Evolutionary conservation across 148 eudicot genomes (phyloP), one percentile per base, ranked within the genome.

Genomic region (Persicaria tinctoria): DNA sequence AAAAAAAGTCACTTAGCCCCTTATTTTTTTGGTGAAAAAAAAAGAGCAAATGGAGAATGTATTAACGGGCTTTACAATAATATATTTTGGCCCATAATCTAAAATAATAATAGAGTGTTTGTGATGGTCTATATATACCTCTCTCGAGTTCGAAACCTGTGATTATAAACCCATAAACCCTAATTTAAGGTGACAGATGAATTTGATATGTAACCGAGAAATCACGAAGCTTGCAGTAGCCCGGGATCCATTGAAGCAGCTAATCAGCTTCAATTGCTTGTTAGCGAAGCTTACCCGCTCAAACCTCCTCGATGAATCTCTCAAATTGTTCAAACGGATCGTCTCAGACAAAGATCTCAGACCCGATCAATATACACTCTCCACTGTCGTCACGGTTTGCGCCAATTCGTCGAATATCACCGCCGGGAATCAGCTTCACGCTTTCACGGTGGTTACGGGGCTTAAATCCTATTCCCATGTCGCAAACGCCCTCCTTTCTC

Each of bases 311-410:
- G 12, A 70, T 4, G 85, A 93, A 8, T 48, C 89, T 76, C 78
- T 91, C 73, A 70, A 78, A 2, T 79, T 93, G 12, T 89, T 93
- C 86, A 77, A 69, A 46, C 84, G 80, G 63, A 82, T 93, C 46
- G 90, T 86, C 77, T 88, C 94, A 5, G 83, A 86, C 72, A 77
- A 69, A 75, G 46, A 6, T 51, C 74, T 86, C 59, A 85, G 56
- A 74, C 98, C 97, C 11, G 98, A 93, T 70, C 86, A 91, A 18
- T 91, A 88, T 73, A 79, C 97, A 49, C 85, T 93, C 77, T 93
- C 96, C 54, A 68, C 96, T n/a, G 82, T 89, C 70, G 83, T 93
- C 38, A 79, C 91, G 17, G 85, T 96, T 18, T 78, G 78, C 47
- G 84, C 92, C 55, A 78, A 86, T 78, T 55, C 50, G 70, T 80